Conservation (phyloP, 768 basidiomycete genomes). For the Tulasnella sp. region DNA sequence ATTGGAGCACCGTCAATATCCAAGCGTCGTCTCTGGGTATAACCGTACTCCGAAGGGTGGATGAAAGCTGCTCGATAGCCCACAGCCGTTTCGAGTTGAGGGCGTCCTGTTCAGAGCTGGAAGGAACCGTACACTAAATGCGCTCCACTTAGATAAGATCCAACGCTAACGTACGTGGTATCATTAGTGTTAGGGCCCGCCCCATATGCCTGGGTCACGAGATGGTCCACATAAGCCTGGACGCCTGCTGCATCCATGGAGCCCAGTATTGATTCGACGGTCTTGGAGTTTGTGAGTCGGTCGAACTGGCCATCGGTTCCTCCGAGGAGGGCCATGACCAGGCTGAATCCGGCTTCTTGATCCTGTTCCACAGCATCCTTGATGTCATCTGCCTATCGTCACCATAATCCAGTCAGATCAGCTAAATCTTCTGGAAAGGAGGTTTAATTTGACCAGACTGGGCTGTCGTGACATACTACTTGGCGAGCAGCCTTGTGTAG, state of each 20-base stretch:
- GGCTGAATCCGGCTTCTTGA: conserved; percentile 69
- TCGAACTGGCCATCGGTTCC: conserved; percentile 79
- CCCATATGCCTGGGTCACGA: conserved; percentile 54
- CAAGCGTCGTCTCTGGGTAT: conserved; percentile 75
- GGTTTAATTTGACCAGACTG: too few species aligned
- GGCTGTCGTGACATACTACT: conserved; percentile 43
- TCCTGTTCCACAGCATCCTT: conserved; percentile 63
- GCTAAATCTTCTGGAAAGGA: too few species aligned
- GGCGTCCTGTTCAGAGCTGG: neutral
- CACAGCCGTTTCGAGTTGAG: conserved; percentile 46
- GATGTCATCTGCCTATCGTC: conserved; percentile 55
- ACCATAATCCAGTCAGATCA: neutral
- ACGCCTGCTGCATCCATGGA: conserved; percentile 67
- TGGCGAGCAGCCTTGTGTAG: conserved; percentile 81
- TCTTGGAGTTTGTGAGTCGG: conserved; percentile 84
- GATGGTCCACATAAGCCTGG: conserved; percentile 59
- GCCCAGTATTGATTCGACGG: conserved; percentile 71
- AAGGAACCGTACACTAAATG: too few species aligned
- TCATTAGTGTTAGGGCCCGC: conserved; percentile 27
- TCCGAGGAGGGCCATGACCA: conserved; percentile 78
- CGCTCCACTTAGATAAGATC: too few species aligned
- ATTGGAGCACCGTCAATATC: conserved; percentile 65
- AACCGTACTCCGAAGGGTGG: conserved; percentile 65
- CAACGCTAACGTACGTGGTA: conserved; percentile 2
- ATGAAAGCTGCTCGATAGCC: conserved; percentile 77